Evolutionary conservation across 805 yeast genomes (phyloP).

Genomic region (Lipomyces chichibuensis): DNA sequence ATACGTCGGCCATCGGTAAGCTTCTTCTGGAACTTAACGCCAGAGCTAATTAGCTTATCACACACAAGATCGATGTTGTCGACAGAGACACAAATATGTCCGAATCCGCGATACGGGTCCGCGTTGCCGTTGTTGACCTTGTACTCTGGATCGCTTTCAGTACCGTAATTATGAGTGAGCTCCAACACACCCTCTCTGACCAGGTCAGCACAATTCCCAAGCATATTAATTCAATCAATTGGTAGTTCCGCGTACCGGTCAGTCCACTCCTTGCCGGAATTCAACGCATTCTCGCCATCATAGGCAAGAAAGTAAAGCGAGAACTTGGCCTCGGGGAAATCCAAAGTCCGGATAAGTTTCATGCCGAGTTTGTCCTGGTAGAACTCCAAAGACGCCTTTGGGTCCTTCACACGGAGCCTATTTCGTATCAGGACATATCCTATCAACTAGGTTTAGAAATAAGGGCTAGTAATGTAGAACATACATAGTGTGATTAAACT

Average conservation of each 20-base stretch:
- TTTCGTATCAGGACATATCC: constrained; percentile 36
- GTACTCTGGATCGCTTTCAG: constrained; percentile 60
- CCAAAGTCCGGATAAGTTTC: constrained; percentile 57
- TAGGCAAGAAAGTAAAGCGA: constrained; percentile 70
- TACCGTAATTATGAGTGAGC: constrained; percentile 78
- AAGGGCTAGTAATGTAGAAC: neutral
- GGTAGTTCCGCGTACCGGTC: constrained; percentile 39
- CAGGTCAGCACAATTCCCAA: neutral
- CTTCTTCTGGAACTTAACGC: constrained; percentile 79
- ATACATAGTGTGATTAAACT: constrained; percentile 54
- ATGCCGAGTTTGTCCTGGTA: constrained; percentile 77
- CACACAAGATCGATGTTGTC: constrained; percentile 72
- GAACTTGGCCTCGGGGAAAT: constrained; percentile 59
- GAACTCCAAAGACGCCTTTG: constrained; percentile 69
- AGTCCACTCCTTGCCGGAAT: constrained; percentile 47
- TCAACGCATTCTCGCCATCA: constrained; percentile 50
- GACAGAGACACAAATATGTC: constrained; percentile 88
- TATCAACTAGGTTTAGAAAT: neutral
- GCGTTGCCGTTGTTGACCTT: constrained; percentile 78
- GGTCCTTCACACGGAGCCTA: constrained; percentile 80
- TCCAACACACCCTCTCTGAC: constrained; percentile 72
- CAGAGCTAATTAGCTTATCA: constrained; percentile 57
- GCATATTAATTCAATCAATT: neutral
- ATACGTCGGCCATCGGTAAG: constrained; percentile 88
- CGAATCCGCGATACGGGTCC: constrained; percentile 86